A percentile compares a stretch with the other conserved stretches of the same genome.
Conservation (phyloP, 2,329 filamentous ascomycete species). For the Stagonosporopsis vannaccii region DNA sequence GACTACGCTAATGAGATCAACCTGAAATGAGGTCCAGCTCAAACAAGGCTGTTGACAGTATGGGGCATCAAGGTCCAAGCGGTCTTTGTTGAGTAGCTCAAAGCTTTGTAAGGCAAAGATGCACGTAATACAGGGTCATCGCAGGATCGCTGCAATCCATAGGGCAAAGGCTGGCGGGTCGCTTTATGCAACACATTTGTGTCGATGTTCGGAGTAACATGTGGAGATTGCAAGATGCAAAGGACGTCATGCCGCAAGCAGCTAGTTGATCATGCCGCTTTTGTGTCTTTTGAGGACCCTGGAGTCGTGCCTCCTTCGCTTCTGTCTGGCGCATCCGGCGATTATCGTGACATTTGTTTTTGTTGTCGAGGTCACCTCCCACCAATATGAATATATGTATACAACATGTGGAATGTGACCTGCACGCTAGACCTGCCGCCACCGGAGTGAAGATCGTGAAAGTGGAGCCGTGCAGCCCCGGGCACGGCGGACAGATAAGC, state of each 20-base stretch:
- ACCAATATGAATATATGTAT: neutral
- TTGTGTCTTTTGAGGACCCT: neutral
- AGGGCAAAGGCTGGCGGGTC: neutral
- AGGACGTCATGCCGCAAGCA: neutral
- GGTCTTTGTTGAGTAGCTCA: too few species aligned
- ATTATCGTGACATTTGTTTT: neutral
- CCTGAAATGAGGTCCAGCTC: too few species aligned
- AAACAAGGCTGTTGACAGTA: too few species aligned
- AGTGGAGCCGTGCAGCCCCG: slow-evolving; percentile 12
- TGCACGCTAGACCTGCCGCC: slow-evolving; percentile 1
- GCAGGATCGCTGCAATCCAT: too few species aligned
- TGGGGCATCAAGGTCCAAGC: too few species aligned
- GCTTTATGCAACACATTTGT: neutral
- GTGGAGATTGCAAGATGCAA: neutral
- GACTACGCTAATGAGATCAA: too few species aligned
- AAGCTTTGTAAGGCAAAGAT: too few species aligned
- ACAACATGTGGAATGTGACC: neutral
- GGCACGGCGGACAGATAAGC: slow-evolving; percentile 3
- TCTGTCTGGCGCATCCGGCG: neutral
- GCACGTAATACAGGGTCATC: too few species aligned
- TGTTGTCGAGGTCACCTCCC: neutral
- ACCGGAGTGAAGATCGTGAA: neutral
- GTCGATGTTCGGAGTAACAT: neutral
- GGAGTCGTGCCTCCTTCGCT: neutral
- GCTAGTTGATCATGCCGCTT: neutral